These are phyloP conservation scores for Lagenaria siceraria DNA, from an alignment of 306 rosid species.

Conservation along the genomic window DNA sequence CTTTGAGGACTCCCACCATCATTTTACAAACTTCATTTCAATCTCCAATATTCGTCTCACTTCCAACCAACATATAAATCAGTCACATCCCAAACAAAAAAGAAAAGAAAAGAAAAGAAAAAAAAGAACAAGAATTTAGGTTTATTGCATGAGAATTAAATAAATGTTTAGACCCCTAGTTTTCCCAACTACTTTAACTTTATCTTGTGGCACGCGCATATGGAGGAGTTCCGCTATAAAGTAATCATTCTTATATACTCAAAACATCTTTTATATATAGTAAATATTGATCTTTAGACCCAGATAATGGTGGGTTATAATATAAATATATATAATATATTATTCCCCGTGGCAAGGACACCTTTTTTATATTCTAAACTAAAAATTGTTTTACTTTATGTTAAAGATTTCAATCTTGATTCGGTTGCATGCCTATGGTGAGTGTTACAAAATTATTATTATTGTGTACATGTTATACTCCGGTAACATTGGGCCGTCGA, in stretches of 20 bases:
- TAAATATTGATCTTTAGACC: neutral
- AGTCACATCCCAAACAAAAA: neutral
- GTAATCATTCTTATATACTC: neutral
- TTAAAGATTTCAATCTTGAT: neutral
- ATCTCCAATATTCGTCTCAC: neutral
- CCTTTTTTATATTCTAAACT: neutral
- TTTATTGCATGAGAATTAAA: neutral
- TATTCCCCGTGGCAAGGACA: neutral
- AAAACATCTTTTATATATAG: neutral
- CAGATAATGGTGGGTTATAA: neutral
- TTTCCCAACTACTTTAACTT: neutral
- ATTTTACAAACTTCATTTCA: neutral
- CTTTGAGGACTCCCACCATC: neutral
- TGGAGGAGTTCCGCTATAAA: neutral
- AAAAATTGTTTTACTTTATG: neutral
- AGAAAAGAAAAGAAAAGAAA: neutral
- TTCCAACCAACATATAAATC: neutral
- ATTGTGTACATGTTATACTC: neutral
- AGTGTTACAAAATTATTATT: neutral
- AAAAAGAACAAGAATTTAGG: neutral
- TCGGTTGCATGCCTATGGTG: neutral
- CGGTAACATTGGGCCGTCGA: neutral
- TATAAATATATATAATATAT: neutral
- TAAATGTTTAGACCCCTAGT: neutral
- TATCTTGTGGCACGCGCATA: neutral